Base-by-base conservation (phyloP, 2,329 filamentous ascomycete genomes). In the Zymoseptoria passerinii region DNA sequence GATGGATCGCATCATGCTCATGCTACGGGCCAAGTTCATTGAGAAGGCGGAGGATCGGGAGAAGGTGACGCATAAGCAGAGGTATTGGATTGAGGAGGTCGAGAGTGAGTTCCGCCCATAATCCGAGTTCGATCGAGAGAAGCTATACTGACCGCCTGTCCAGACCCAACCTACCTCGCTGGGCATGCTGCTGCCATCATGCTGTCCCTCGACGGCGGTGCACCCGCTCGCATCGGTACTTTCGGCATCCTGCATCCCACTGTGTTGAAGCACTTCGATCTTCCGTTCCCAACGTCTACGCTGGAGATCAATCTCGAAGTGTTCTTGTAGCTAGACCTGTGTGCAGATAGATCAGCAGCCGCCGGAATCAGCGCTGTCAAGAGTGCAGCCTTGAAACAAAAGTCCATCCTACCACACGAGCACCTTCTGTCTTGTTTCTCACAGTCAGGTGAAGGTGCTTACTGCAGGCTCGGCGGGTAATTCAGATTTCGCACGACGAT, bases 211-310 rank as follows among this genome's bases (percentile, higher is more conserved):
- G 83, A 77, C 40, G 90, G 88, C 59, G 63, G 66, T 27, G 88
- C 91, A 78, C 82, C 87, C 63, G 28, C 19, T 5, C 50, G 50
- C 28, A 89, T 99, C 68, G 94, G 94, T 69, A 85, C 89, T 73
- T 94, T 99, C 71, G 94, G 94, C 68, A 92, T 99, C 66, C 76
- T 99, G 71, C 92, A 99, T 75, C 95, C 94, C 50, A 87, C 85
- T 5, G 94, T 97, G 64, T 78, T 97, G 69, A 90, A 96, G 73
- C 94, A 95, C 70, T 96, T 94, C 75, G 92, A 95, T 68, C 80
- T 96, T 71, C 90, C 84, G 82, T 92, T 92, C 79, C 92, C 94
- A 49, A 91, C 95, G 68, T 96, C 91, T 77, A 91, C 90, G 50
- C 77, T 99, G 66, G 94, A 99, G 79, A 83, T 99, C 72, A 96